Evolutionary conservation across 208 protist species (phyloP), one percentile per base, ranked within the genome.

Genomic region (Borovskyia barvae): DNA sequence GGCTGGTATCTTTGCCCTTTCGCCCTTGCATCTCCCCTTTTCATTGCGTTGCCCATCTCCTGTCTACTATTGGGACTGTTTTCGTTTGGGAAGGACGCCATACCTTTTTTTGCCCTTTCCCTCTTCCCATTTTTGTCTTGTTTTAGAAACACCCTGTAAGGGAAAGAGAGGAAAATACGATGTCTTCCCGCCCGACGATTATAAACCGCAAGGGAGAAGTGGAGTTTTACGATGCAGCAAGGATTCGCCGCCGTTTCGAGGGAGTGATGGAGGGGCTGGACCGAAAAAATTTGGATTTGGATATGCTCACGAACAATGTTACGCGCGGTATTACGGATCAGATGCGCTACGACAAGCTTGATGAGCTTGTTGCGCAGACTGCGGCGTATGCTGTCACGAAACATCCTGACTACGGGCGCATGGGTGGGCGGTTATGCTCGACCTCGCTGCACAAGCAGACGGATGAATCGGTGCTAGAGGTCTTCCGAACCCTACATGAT

Each of bases 381-480:
- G 91, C 96, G 11, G 97, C 97, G 3, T 99, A 98, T 78, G 67
- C 98, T 52, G 85, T 93, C 6, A 97, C 91, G 25, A 89, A 94
- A 66, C 97, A 99, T 77, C 98, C 98, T 17, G 97, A 99, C 74
- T 99, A 99, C 87, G 88, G 87, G 35, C 84, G 97, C 5, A 82
- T 99, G 24, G 98, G 97, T 33, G 98, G 98, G 15, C 91, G 98
- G 36, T 93, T 99, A 22, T 84, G 92, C 43, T 90, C 99, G 11
- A 97, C 92, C 17, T 95, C 98, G 71, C 85, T 99, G 22, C 98
- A 99, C 77, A 99, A 99, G 79, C 75, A 75, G 33, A 99, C 98
- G 0, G 72, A 77, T 17, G 74, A 63, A 5, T 84, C 59, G 9
- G 96, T 99, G 52, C 66, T 91, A 11, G 82, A 98, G 42, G 94